A percentile compares a stretch with the other conserved stretches of the same genome.
Conservation (phyloP, 2,329 filamentous ascomycete genomes). For the Microsporum ferrugineum region DNA sequence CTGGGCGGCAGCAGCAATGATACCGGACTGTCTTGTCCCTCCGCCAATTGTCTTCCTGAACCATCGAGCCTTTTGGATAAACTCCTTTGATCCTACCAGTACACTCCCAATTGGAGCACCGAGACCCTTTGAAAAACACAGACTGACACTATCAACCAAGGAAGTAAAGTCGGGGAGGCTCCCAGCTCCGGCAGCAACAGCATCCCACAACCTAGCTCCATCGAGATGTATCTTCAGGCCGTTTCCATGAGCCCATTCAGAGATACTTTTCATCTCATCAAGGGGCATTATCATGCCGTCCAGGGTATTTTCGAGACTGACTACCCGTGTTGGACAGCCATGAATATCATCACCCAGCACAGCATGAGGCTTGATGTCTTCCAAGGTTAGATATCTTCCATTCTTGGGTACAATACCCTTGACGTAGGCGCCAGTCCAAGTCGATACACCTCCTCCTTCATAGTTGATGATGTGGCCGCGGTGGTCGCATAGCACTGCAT, state of each 20-base stretch:
- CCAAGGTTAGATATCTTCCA: constrained; percentile 60
- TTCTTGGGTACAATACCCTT: constrained; percentile 58
- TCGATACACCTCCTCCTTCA: constrained; percentile 57
- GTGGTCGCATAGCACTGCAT: constrained; percentile 67
- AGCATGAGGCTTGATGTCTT: constrained; percentile 58
- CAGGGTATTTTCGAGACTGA: constrained; percentile 78
- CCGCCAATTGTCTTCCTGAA: constrained; percentile 72
- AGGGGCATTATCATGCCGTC: constrained; percentile 69
- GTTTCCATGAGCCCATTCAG: constrained; percentile 54
- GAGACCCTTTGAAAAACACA: constrained; percentile 74
- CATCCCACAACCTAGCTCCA: constrained; percentile 73
- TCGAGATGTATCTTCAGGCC: constrained; percentile 64
- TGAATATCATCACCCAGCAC: constrained; percentile 62
- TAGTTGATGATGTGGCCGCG: constrained; percentile 62
- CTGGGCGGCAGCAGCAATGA: constrained; percentile 62
- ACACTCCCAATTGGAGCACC: constrained; percentile 72
- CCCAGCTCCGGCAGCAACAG: constrained; percentile 58
- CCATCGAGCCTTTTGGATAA: constrained; percentile 60
- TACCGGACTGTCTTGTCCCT: constrained; percentile 63
- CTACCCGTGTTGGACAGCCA: constrained; percentile 65
- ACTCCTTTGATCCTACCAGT: constrained; percentile 48
- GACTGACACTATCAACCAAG: constrained; percentile 60
- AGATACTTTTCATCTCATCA: constrained; percentile 56
- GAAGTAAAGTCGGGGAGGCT: constrained; percentile 55
- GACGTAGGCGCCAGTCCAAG: constrained; percentile 59